Evolutionary conservation across 2,329 filamentous ascomycete genomes (phyloP).

Genomic region (Aspergillus clavatus): DNA sequence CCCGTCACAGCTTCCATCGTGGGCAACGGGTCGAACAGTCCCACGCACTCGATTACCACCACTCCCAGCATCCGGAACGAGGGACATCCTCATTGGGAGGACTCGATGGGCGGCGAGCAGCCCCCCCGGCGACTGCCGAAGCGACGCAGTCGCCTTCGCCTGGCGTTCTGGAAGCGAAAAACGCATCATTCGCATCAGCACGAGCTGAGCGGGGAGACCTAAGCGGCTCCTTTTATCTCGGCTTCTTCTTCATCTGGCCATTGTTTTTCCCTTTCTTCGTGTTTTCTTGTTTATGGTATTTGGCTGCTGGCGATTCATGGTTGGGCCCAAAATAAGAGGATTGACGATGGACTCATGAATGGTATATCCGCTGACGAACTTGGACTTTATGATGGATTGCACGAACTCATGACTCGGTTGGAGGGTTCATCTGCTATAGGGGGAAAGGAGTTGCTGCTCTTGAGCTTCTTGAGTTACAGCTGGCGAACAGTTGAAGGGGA

Average conservation of each 20-base stretch:
- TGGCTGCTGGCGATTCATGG: constrained; percentile 9
- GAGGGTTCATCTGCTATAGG: constrained; percentile 9
- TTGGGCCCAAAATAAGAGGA: constrained; percentile 6
- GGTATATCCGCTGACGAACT: constrained; percentile 23
- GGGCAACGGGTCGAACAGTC: constrained; percentile 23
- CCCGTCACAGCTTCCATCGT: constrained; percentile 15
- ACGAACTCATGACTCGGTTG: constrained; percentile 27
- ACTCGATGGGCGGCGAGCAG: constrained; percentile 17
- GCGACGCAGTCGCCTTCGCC: constrained; percentile 35
- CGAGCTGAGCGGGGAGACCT: constrained; percentile 32
- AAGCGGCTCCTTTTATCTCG: constrained; percentile 11
- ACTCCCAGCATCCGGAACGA: constrained; percentile 25
- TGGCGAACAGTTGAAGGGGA: too few relatives aligned
- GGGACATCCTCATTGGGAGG: constrained; percentile 17
- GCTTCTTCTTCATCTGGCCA: constrained; percentile 10
- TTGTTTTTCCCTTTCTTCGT: constrained; percentile 3
- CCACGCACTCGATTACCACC: constrained; percentile 25
- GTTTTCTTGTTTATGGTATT: constrained; percentile 17
- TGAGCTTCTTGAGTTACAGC: too few relatives aligned
- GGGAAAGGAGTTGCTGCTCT: constrained; percentile 1
- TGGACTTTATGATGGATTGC: constrained; percentile 23
- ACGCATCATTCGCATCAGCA: constrained; percentile 26
- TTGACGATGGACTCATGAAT: constrained; percentile 22
- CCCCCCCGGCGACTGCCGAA: constrained; percentile 29
- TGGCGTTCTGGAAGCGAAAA: constrained; percentile 41